These are phyloP conservation scores for Alternaria sp. DNA, from an alignment of 2,329 filamentous ascomycete species.

Conservation along the genomic window DNA sequence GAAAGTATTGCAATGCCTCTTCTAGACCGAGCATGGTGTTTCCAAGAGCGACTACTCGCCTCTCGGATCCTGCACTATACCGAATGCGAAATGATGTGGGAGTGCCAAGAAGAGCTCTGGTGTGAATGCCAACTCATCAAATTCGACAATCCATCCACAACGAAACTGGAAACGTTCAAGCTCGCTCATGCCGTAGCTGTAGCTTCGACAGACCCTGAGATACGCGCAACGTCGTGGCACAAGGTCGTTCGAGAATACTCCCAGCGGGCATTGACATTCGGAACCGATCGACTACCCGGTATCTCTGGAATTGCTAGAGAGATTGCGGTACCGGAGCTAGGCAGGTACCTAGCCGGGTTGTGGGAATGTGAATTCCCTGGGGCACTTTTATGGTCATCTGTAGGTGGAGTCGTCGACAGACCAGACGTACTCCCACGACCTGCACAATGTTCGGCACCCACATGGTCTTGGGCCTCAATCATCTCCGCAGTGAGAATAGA, in stretches of 20 bases:
- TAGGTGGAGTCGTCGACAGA: neutral
- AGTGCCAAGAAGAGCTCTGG: neutral
- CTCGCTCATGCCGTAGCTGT: fast-evolving
- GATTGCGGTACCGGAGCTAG: fast-evolving
- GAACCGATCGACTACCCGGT: neutral
- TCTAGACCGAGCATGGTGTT: neutral
- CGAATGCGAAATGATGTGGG: neutral
- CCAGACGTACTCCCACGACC: neutral
- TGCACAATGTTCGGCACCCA: neutral
- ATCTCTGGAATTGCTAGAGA: neutral
- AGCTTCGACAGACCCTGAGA: fast-evolving
- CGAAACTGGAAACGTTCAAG: neutral
- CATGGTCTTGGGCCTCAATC: neutral
- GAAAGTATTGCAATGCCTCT: neutral
- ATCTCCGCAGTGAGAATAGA: too few species aligned
- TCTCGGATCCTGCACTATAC: neutral
- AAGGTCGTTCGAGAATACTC: neutral
- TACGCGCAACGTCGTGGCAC: fast-evolving
- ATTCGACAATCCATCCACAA: neutral
- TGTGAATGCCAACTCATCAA: neutral
- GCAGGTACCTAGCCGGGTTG: neutral
- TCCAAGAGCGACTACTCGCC: neutral
- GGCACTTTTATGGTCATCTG: fast-evolving
- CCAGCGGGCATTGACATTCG: neutral
- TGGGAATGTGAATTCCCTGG: neutral